phyloP scores from a whole-genome alignment of 345 rosid genomes.

The Eucalyptus caleyi region DNA sequence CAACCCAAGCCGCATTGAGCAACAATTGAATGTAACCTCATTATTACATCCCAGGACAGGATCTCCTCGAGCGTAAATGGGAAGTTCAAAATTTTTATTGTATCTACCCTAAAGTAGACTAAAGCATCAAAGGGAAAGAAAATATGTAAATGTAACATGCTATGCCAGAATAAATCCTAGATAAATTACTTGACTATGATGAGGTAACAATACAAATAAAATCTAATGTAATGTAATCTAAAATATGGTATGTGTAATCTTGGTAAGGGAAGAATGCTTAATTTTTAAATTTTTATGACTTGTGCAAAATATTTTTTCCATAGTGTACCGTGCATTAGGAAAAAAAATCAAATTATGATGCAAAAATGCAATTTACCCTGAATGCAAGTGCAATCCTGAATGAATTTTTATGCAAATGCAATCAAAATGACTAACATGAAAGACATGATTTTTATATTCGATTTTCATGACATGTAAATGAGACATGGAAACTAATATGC shows the following conservation, averaged over 20 bases:
- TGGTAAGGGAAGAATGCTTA: neutral
- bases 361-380: neutral
- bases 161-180: neutral
- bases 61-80: neutral
- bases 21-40: neutral
- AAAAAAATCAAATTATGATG: neutral
- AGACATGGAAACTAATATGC: neutral
- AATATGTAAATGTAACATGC: neutral
- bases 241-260: neutral
- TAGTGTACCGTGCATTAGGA: neutral
- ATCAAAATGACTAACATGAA: neutral
- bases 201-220: neutral
- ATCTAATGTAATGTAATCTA: neutral
- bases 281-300: neutral
- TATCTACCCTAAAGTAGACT: neutral
- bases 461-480: neutral
- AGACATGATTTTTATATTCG: neutral
- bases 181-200: neutral
- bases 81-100: neutral
- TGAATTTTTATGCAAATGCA: neutral
- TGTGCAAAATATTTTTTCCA: neutral
- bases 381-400: neutral
- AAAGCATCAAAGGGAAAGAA: neutral
- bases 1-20: neutral
- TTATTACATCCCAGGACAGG: neutral